Evolutionary conservation across 768 basidiomycete genomes (phyloP).

Genomic region (Udeniomyces megalosporus): DNA sequence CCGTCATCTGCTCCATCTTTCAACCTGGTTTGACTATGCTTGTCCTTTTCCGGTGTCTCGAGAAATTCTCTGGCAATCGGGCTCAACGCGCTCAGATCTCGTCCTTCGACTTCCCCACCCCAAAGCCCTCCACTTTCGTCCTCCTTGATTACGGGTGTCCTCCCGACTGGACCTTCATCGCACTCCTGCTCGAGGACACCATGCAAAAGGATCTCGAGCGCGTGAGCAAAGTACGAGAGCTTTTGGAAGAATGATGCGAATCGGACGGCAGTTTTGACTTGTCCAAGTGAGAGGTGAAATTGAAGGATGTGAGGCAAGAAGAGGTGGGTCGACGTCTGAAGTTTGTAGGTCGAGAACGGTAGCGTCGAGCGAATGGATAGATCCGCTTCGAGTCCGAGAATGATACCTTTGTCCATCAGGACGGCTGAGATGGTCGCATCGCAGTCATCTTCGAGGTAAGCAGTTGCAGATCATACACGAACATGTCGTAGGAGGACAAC

Average conservation of each 20-base stretch:
- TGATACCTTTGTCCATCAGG: constrained; percentile 97
- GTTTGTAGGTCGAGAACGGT: constrained; percentile 79
- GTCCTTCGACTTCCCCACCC: too few species aligned
- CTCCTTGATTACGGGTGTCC: not conserved
- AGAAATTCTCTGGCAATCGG: too few species aligned
- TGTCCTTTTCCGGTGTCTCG: too few species aligned
- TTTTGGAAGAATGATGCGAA: constrained; percentile 75
- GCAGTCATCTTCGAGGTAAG: too few species aligned
- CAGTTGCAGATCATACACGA: too few species aligned
- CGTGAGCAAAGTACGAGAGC: constrained; percentile 83
- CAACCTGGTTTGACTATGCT: too few species aligned
- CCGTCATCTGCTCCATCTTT: too few species aligned
- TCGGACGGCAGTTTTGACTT: constrained; percentile 49
- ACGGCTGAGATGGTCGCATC: too few species aligned
- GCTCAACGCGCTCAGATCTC: too few species aligned
- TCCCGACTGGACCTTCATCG: constrained; percentile 14
- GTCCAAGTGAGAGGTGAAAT: constrained; percentile 51
- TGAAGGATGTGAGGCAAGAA: constrained; percentile 84
- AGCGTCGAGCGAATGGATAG: constrained; percentile 54
- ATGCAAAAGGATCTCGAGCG: constrained; percentile 84
- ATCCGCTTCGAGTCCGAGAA: constrained; percentile 89
- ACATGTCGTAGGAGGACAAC: constrained; percentile 18
- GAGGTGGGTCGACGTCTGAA: constrained; percentile 73
- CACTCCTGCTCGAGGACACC: constrained; percentile 78
- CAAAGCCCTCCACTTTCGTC: constrained; percentile 14